Percentiles rank a stretch among this genome's conserved stretches.
These are phyloP conservation scores for Royoungia palumana DNA, from an alignment of 768 basidiomycete genomes.

Conservation along the genomic window DNA sequence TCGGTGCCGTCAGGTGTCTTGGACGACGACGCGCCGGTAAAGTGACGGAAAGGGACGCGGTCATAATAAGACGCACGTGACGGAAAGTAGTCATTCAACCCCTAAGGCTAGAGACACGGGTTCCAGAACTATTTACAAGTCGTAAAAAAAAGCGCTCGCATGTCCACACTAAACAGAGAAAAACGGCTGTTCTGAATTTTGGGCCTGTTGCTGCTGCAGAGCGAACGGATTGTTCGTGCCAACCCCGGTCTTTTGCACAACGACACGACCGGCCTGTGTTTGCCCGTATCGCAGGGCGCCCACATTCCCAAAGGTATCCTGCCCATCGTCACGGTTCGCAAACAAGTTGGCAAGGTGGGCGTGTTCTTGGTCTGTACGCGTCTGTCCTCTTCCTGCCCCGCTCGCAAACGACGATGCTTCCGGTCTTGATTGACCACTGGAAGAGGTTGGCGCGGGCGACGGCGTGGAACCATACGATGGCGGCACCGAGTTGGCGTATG, in stretches of 20 bases:
- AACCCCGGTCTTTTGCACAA: constrained; percentile 46
- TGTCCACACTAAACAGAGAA: constrained; percentile 58
- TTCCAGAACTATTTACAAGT: constrained; percentile 11
- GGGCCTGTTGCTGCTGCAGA: constrained; percentile 48
- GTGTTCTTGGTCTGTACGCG: constrained; percentile 65
- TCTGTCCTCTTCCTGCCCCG: constrained; percentile 23
- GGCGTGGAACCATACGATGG: constrained; percentile 36
- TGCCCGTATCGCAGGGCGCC: constrained; percentile 73
- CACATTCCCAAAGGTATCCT: constrained; percentile 94
- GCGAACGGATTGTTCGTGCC: constrained; percentile 65
- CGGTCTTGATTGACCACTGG: constrained; percentile 36
- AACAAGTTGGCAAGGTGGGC: constrained; percentile 75
- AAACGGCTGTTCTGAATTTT: constrained; percentile 68
- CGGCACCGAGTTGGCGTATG: constrained; percentile 49
- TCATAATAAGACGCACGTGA: constrained; percentile 9
- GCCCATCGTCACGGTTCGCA: constrained; percentile 86
- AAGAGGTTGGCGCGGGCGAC: constrained; percentile 41
- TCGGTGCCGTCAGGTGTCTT: no score
- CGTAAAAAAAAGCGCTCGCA: not conserved
- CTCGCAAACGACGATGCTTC: constrained; percentile 22
- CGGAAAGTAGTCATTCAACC: not conserved
- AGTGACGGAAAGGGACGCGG: not conserved
- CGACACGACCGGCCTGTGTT: constrained; percentile 49
- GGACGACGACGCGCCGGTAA: no score
- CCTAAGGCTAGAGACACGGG: not conserved